Evolutionary conservation across 345 rosid species (phyloP), one percentile per base, ranked within the genome.

Genomic region (Excoecaria agallocha): DNA sequence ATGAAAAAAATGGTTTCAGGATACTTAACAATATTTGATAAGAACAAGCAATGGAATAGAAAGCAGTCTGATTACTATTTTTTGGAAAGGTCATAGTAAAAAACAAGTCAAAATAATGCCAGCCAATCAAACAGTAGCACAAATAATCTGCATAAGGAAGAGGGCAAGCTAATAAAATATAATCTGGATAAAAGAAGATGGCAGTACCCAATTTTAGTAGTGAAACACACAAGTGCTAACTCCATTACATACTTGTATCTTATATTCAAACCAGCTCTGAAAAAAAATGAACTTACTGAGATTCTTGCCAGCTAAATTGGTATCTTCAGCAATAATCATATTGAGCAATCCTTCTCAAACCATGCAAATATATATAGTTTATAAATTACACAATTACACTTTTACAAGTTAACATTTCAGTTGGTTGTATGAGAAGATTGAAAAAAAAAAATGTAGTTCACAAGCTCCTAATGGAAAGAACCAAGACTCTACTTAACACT

Each of bases 1-100:
- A 77, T 69, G 74, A 20, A 85, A 78, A 22, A 68, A 71, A 35
- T 30, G 38, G 72, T 79, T 37, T 63, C 43, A 76, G 56, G 76
- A 75, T 67, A 66, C 37, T 45, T n/a, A 16, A 25, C 52, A 24
- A n/a, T 19, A 50, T 22, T 50, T 25, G 57, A 49, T 68, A 12
- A 41, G 19, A 45, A 49, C 49, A 66, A 17, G 41, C 24, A 10
- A 48, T 24, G 41, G 30, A 69, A 52, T 35, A 38, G 63, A 55
- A 20, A 38, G 60, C 72, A 70, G n/a, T 37, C 9, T 55, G 2
- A 55, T 54, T 25, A 39, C 48, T 20, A 37, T 0, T 69, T 46
- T 19, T 48, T 52, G 1, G 19, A 69, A 52, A 35, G 30, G 9
- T 54, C 8, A 16, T 50, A 50, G 12, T 6, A 50, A 50, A 35